Base-by-base conservation (phyloP, 1,139 yeast genomes). In the Diutina rugosa region DNA sequence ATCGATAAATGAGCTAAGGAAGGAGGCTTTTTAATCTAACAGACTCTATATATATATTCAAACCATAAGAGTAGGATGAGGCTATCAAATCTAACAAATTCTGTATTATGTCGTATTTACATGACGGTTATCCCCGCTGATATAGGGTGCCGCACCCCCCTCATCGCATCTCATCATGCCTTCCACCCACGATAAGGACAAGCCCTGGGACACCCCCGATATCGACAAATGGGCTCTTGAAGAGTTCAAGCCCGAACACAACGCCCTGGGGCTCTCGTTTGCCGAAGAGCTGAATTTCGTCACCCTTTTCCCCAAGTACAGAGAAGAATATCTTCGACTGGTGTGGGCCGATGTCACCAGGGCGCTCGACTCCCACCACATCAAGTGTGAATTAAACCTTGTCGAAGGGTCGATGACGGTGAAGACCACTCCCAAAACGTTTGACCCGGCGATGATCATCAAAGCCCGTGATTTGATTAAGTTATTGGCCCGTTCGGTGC, bases 401-500 rank as follows among this genome's bases (percentile, higher is more conserved):
- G 96, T 95, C 21, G 99, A 93, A 69, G 99, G 99, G 55, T 84
- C 97, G 9, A 93, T 93, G 98, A 85, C 96, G 0, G 99, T 93
- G 28, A 89, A 85, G 65, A 93, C 99, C 29, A 91, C 99, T 1
- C 80, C 96, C 69, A 93, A 93, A 70, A 91, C 99, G 0, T 93
- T 72, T 69, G 99, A 93, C 67, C 99, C 99, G 0, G 96, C 96
- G 7, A 85, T 88, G 58, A 90, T 93, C 64, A 78, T 93, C 64
- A 93, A 91, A 66, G 97, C 98, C 18, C 82, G 99, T 68, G 99
- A 93, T 71, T 78, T 93, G 69, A 90, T 93, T 67, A 93, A 93
- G 71, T 79, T 93, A 58, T 77, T 93, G 62, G 97, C 99, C 0
- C 82, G 99, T 70, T 90, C 97, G 9, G 99, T 93, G 44, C 99